Evolutionary conservation across 2,329 filamentous ascomycete genomes (phyloP), one percentile per base, ranked within the genome.

Genomic region (Hymenoscyphus scutula): DNA sequence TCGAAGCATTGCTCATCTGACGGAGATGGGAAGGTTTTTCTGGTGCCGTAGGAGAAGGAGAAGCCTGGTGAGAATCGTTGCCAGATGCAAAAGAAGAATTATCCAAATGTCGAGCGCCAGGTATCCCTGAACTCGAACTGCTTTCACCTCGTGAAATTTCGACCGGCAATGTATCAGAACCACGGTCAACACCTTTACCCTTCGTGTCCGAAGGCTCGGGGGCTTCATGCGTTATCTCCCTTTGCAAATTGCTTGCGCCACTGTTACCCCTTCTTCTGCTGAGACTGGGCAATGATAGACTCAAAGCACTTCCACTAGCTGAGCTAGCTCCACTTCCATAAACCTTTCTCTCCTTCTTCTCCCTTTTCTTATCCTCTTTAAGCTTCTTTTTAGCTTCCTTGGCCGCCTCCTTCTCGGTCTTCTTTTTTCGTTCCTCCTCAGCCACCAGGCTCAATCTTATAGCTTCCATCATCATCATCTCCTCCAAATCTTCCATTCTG

Each of bases 401-500:
- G 29, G 82, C 84, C 0, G 84, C 83, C 63, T 92, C 90, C 73
- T 93, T 94, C 58, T 95, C 91, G 56, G 90, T 88, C 71, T 91
- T 95, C 55, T 85, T 89, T 69, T 92, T 90, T n/a, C 94, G 85
- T 51, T 98, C 94, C 71, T 98, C 94, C 74, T 99, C 95, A 1
- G 91, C 89, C 0, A 90, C 92, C n/a, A 99, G 80, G 56, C 92
- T 97, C 32, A 97, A 76, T 45, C 95, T 84, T 56, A 99, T 96
- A 0, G 95, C 95, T 75, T 99, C 95, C 82, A 95, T 92, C 81
- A 98, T 92, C 95, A 99, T 99, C 80, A 99, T 90, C 56, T 97
- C 94, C 74, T 99, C 95, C 0, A 98, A 82, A 69, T 98, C 93
- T 25, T 96, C 91, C 73, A 96, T 86, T 32, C 91, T 83, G 65